Evolutionary conservation across 2,329 filamentous ascomycete genomes (phyloP).

Genomic region (Pseudogymnoascus pannorum): DNA sequence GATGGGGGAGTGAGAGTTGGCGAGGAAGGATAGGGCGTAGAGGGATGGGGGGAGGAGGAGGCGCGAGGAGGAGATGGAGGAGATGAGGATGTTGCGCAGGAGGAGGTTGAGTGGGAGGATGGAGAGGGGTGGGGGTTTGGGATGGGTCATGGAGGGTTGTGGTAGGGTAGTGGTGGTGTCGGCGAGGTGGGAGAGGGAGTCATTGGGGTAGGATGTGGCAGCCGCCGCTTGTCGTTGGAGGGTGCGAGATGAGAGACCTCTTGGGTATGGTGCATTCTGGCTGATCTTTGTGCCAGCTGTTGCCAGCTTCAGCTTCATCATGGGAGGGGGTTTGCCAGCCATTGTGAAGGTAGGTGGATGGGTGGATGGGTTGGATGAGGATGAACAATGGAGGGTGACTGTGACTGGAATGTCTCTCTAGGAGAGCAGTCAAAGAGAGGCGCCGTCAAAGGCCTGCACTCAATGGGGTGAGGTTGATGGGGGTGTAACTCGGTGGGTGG

Average conservation of each 20-base stretch:
- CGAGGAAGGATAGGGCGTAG: slow-evolving; percentile 58
- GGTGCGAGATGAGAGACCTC: slow-evolving; percentile 22
- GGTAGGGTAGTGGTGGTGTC: not conserved
- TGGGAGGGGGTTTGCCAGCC: not conserved
- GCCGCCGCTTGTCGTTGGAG: slow-evolving; percentile 15
- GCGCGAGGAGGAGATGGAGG: slow-evolving; percentile 61
- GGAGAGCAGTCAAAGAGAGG: not conserved
- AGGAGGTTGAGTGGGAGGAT: slow-evolving; percentile 60
- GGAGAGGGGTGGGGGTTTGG: slow-evolving; percentile 43
- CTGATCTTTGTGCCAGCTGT: not conserved
- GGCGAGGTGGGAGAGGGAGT: not conserved
- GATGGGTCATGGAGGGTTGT: slow-evolving; percentile 15
- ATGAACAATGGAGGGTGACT: too few species aligned
- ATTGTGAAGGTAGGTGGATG: slow-evolving; percentile 1
- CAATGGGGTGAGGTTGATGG: not conserved
- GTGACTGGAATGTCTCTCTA: not conserved
- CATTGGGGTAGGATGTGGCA: slow-evolving; percentile 9
- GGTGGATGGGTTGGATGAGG: not conserved
- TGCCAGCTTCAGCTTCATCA: not conserved
- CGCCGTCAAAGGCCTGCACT: not conserved
- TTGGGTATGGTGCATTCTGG: not conserved
- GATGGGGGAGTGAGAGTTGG: slow-evolving; percentile 58
- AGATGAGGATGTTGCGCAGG: slow-evolving; percentile 62
- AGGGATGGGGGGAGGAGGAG: slow-evolving; percentile 64
- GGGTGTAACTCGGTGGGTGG: not conserved